Evolutionary conservation across 768 basidiomycete genomes (phyloP).

Genomic region (Chlorophyllum brunneum): DNA sequence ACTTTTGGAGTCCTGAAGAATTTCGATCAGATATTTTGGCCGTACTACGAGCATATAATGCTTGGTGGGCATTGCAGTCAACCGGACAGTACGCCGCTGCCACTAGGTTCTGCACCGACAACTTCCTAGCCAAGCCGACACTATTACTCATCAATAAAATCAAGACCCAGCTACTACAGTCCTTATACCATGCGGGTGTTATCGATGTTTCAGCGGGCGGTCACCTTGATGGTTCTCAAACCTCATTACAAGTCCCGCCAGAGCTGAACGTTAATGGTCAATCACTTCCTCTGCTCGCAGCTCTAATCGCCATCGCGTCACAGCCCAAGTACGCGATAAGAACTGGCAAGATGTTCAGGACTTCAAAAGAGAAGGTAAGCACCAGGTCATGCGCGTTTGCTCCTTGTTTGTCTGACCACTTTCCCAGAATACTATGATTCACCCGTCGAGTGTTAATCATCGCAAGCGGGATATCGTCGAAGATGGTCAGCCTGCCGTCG

Average conservation of each 20-base stretch:
- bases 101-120: constrained; percentile 75
- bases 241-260: constrained; percentile 41
- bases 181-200: constrained; percentile 76
- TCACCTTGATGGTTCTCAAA: constrained; percentile 25
- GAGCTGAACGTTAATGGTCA: constrained; percentile 71
- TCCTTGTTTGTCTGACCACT: constrained; percentile 11
- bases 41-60: constrained; percentile 74
- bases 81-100: constrained; percentile 61
- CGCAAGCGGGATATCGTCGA: constrained; percentile 44
- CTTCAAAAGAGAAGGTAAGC: constrained; percentile 78
- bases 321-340: constrained; percentile 91
- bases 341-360: constrained; percentile 66
- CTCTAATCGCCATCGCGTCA: constrained; percentile 77
- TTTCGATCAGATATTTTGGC: constrained; percentile 86
- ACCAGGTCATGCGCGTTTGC: constrained; percentile 2
- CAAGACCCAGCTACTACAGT: constrained; percentile 71
- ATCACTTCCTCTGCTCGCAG: constrained; percentile 74
- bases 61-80: constrained; percentile 73
- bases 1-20: constrained; percentile 72
- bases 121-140: constrained; percentile 87
- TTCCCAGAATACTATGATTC: constrained; percentile 67
- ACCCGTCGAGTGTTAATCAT: constrained; percentile 84
- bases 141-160: constrained; percentile 78
- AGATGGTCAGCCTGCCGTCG: constrained; percentile 28
- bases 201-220: constrained; percentile 79